Percentiles rank a stretch among this genome's conserved stretches.
Evolutionary conservation across 2,329 filamentous ascomycete species (phyloP).

Genomic region (Venturia carpophila): DNA sequence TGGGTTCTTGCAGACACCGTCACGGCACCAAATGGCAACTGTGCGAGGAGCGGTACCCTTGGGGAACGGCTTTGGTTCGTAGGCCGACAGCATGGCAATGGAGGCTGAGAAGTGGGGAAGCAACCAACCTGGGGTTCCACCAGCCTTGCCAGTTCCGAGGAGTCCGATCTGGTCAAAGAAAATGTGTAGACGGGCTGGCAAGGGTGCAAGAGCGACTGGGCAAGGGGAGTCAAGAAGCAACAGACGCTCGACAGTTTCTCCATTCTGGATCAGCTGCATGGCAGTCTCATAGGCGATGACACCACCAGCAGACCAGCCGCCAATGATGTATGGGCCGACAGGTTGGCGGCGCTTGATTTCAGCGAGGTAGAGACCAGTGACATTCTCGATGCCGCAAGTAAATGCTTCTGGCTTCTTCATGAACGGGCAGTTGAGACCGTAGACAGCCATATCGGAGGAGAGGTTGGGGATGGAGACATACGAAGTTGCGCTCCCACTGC

Average conservation of each 20-base stretch:
- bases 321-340: slow-evolving; percentile 49
- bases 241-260: slow-evolving; percentile 44
- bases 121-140: slow-evolving; percentile 63
- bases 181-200: slow-evolving; percentile 52
- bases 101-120: slow-evolving; percentile 64
- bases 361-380: slow-evolving; percentile 56
- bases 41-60: slow-evolving; percentile 52
- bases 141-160: slow-evolving; percentile 53
- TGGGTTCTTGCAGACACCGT: slow-evolving; percentile 62
- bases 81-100: slow-evolving; percentile 60
- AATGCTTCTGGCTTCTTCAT: slow-evolving; percentile 61
- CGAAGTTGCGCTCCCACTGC: slow-evolving; percentile 55
- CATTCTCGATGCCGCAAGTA: slow-evolving; percentile 57
- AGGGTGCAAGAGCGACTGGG: slow-evolving; percentile 44
- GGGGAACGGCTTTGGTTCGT: slow-evolving; percentile 57
- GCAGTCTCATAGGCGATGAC: slow-evolving; percentile 47
- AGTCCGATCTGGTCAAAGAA: slow-evolving; percentile 68
- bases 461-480: slow-evolving; percentile 55
- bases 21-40: slow-evolving; percentile 62
- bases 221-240: slow-evolving; percentile 48
- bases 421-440: slow-evolving; percentile 60
- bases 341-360: slow-evolving; percentile 67
- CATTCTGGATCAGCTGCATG: slow-evolving; percentile 40
- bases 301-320: slow-evolving; percentile 50
- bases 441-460: slow-evolving; percentile 43